Percentiles rank a stretch among this genome's conserved stretches.
Conservation (phyloP, 805 yeast genomes). For the Candida pseudofarinosa region DNA sequence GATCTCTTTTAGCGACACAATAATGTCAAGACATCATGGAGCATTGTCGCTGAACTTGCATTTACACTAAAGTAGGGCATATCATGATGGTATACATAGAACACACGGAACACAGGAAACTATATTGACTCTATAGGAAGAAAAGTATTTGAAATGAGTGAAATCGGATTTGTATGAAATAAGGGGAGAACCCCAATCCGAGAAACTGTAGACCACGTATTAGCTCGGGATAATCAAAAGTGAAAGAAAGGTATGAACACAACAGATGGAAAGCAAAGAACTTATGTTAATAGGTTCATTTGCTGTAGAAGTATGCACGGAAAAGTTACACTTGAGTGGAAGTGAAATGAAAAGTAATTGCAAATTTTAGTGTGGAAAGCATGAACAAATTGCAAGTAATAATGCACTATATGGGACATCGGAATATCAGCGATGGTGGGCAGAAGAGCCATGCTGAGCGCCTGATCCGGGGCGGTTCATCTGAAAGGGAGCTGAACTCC, state of each 20-base stretch:
- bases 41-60: no score
- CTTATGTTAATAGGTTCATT: no score
- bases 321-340: background rate
- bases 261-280: no score
- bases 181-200: background rate
- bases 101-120: background rate
- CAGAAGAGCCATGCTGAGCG: no score
- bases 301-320: background rate
- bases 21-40: no score
- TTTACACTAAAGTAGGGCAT: background rate
- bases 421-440: background rate
- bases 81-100: background rate
- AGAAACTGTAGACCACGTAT: background rate
- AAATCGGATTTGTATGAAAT: background rate
- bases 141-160: background rate
- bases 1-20: no score
- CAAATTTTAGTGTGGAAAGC: background rate
- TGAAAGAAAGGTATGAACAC: background rate
- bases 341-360: background rate
- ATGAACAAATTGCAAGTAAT: background rate
- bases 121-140: background rate
- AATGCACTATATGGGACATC: background rate
- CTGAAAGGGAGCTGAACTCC: background rate
- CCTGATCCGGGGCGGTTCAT: background rate
- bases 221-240: background rate